A percentile compares a stretch with the other conserved stretches of the same genome.
Conservation (phyloP, 2,329 filamentous ascomycete genomes). For the Gremmenia infestans region DNA sequence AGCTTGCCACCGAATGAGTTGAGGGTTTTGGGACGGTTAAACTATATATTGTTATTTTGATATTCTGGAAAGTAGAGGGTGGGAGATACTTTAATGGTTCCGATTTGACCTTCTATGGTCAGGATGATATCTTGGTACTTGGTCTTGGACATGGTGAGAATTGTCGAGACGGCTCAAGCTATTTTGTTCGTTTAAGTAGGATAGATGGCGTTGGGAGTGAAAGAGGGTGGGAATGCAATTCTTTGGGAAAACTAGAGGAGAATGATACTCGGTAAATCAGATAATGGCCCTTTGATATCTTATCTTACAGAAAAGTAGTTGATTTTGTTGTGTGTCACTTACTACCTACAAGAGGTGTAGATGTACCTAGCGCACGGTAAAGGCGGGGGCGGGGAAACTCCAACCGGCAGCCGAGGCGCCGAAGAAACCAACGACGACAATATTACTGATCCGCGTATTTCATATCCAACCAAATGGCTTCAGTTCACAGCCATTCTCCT, state of each 20-base stretch:
- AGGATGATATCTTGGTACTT: slow-evolving; percentile 38
- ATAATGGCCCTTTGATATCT: too few relatives aligned
- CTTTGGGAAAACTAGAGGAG: not conserved
- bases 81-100: slow-evolving; percentile 37
- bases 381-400: not conserved
- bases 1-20: slow-evolving; percentile 45
- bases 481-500: too few relatives aligned
- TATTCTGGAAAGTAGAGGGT: too few relatives aligned
- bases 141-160: not conserved
- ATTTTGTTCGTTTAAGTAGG: too few relatives aligned
- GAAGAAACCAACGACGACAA: too few relatives aligned
- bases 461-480: too few relatives aligned
- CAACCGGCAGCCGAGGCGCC: not conserved
- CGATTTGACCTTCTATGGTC: slow-evolving; percentile 38
- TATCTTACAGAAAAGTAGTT: too few relatives aligned
- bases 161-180: too few relatives aligned
- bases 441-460: too few relatives aligned
- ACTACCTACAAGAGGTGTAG: not conserved
- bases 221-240: not conserved
- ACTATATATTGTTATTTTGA: slow-evolving; percentile 22
- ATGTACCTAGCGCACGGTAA: not conserved
- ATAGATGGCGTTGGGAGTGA: too few relatives aligned
- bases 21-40: slow-evolving; percentile 44
- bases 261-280: too few relatives aligned
- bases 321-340: too few relatives aligned